Conservation (phyloP, 2,329 filamentous ascomycete genomes). For the Phaeosphaeriaceae sp. region DNA sequence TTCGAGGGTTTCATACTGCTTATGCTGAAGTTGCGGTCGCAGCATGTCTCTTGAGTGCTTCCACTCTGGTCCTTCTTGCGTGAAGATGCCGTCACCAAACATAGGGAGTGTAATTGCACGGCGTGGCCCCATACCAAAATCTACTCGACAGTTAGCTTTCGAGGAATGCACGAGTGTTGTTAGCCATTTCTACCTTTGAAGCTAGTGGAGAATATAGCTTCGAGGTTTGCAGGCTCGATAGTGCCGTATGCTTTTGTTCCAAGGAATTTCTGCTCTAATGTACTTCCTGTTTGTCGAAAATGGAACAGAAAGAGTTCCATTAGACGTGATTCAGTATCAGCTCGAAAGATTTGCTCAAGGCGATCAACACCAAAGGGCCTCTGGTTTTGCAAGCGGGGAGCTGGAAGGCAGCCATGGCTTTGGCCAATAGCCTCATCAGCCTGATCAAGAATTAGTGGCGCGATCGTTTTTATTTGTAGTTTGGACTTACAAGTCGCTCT, state of each 20-base stretch:
- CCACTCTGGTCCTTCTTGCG: constrained; percentile 32
- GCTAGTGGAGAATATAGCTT: constrained; percentile 25
- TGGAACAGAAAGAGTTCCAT: constrained; percentile 45
- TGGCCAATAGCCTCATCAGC: constrained; percentile 18
- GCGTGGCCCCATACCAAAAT: constrained; percentile 48
- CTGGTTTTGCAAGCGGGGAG: constrained; percentile 27
- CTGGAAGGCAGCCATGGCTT: constrained; percentile 20
- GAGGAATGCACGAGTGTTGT: no score
- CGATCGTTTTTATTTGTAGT: no score
- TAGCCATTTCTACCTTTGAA: constrained; percentile 22
- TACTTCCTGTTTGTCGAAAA: constrained; percentile 41
- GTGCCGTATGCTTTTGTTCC: constrained; percentile 26
- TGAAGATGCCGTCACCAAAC: constrained; percentile 47
- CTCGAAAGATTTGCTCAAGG: constrained; percentile 30
- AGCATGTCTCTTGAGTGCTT: constrained; percentile 51
- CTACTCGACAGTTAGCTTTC: constrained; percentile 24
- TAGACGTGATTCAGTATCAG: constrained; percentile 22
- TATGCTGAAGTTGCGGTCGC: constrained; percentile 54
- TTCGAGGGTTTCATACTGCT: constrained; percentile 57
- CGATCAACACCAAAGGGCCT: constrained; percentile 28
- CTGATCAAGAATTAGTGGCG: no score
- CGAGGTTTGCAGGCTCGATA: constrained; percentile 33
- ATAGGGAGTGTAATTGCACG: constrained; percentile 45
- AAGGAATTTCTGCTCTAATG: constrained; percentile 27
- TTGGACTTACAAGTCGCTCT: no score